These are phyloP conservation scores for Mortierella sp. DNA, from an alignment of 371 early-diverging fungal genomes.

Conservation along the genomic window DNA sequence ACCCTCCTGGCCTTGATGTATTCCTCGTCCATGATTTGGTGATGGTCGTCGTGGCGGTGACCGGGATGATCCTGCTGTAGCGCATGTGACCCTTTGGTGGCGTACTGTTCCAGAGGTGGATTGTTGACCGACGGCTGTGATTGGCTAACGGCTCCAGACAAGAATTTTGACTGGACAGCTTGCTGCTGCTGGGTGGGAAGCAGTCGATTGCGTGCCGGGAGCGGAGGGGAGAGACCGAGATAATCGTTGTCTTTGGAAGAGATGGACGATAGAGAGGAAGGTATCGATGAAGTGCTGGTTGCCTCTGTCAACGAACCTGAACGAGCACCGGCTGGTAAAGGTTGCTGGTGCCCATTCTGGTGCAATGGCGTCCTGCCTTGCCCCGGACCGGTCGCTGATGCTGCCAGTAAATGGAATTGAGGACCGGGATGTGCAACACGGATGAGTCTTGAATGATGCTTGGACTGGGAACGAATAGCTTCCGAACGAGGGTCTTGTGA, in stretches of 20 bases:
- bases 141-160: neutral
- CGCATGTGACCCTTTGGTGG: neutral
- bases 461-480: constrained; percentile 24
- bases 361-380: neutral
- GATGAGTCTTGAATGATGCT: constrained; percentile 17
- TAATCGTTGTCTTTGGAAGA: neutral
- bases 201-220: neutral
- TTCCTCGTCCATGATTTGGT: constrained; percentile 8
- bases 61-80: neutral
- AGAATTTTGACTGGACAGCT: neutral
- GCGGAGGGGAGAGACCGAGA: neutral
- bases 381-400: neutral
- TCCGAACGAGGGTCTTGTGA: constrained; percentile 15
- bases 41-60: neutral
- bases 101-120: neutral
- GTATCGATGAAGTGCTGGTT: neutral
- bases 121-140: neutral
- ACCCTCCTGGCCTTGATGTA: constrained; percentile 11
- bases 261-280: neutral
- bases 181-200: neutral
- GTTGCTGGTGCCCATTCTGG: neutral
- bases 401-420: neutral
- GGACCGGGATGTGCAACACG: constrained; percentile 20
- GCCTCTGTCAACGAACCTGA: neutral
- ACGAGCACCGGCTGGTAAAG: neutral